Conservation (phyloP, 129 eudicot species). For the Logfia minima region DNA sequence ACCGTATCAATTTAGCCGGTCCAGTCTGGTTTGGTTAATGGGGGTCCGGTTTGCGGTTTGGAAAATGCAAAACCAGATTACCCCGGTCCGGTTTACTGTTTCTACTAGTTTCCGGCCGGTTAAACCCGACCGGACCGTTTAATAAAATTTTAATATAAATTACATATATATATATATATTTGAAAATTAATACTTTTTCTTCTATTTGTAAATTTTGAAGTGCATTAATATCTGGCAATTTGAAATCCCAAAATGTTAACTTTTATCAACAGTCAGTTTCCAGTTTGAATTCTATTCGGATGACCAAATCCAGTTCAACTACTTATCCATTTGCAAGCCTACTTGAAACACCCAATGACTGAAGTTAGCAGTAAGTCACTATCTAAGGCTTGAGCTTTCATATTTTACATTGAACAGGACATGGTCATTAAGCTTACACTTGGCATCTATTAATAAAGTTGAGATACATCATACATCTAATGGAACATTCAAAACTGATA, state of each 20-base stretch:
- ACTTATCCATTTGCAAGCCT: background rate
- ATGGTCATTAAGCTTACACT: background rate
- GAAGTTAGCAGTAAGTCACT: background rate
- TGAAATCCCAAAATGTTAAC: background rate
- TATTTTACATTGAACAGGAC: background rate
- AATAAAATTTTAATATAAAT: no score
- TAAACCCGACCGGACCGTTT: no score
- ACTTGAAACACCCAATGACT: background rate
- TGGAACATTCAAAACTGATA: background rate
- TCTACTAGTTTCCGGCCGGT: no score
- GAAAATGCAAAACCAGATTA: no score
- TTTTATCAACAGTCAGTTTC: background rate
- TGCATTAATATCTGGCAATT: background rate
- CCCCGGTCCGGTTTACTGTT: no score
- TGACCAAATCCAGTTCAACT: background rate
- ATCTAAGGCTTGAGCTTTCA: background rate
- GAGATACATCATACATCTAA: slow-evolving; percentile 8
- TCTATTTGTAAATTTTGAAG: no score
- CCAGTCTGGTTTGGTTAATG: no score
- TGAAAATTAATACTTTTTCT: no score
- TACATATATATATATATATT: no score
- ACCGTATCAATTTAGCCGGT: no score
- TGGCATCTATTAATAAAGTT: background rate
- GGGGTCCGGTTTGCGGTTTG: no score
- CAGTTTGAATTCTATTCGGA: background rate